Conservation (phyloP, 306 rosid species). For the Quercus gilva region DNA sequence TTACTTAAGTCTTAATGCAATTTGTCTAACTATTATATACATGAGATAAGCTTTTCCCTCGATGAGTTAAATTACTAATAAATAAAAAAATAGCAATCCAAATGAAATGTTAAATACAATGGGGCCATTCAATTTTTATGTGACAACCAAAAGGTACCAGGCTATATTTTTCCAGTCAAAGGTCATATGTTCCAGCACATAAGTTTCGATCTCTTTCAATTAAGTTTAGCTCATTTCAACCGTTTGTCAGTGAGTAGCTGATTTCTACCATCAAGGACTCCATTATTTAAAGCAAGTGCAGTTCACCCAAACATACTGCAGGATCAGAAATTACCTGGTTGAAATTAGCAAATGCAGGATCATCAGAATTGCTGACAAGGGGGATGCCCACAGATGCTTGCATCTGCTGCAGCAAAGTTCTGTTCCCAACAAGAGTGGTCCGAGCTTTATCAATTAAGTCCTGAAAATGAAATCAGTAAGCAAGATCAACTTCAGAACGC, state of each 20-base stretch:
- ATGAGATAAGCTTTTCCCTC: too few species aligned
- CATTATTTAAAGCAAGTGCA: neutral
- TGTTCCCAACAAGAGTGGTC: constrained; percentile 67
- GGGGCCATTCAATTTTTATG: neutral
- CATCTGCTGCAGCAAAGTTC: constrained; percentile 64
- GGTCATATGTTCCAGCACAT: neutral
- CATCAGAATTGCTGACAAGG: constrained; percentile 35
- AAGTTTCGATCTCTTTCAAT: neutral
- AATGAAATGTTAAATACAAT: neutral
- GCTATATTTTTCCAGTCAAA: neutral
- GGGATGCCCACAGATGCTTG: constrained; percentile 62
- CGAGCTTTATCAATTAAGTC: constrained; percentile 87
- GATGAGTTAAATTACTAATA: too few species aligned
- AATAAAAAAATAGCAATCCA: neutral
- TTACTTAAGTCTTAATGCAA: too few species aligned
- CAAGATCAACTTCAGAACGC: neutral
- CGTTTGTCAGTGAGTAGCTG: neutral
- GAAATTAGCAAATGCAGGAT: constrained; percentile 70
- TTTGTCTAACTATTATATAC: too few species aligned
- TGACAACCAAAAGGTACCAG: neutral
- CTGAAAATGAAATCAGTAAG: constrained; percentile 35
- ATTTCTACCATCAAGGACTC: neutral
- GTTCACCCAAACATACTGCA: neutral
- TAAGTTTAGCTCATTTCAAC: neutral
- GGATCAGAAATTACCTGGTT: constrained; percentile 50